A percentile compares a stretch with the other conserved stretches of the same genome.
phyloP scores from a whole-genome alignment of 495 filamentous ascomycete genomes.

The Penicillium manginii region DNA sequence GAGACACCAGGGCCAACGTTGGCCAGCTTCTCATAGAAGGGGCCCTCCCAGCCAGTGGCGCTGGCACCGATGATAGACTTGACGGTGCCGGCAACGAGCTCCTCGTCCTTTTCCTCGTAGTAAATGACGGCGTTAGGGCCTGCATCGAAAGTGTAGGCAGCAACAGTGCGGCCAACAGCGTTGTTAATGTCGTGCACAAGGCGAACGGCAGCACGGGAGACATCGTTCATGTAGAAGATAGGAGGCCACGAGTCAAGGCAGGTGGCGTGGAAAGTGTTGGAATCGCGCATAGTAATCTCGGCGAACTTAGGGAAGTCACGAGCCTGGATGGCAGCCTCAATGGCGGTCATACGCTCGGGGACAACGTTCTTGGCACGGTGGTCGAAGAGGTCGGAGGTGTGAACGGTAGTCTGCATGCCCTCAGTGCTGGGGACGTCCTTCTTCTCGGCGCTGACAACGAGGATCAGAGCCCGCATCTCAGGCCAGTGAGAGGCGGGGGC shows the following conservation, averaged over 20 bases:
- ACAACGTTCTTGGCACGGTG: slow-evolving; percentile 74
- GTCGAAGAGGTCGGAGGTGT: slow-evolving; percentile 80
- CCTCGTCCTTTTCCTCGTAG: slow-evolving; percentile 77
- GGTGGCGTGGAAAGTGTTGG: slow-evolving; percentile 93
- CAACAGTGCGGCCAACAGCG: slow-evolving; percentile 69
- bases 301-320: slow-evolving; percentile 87
- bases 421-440: slow-evolving; percentile 90
- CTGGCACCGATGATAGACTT: slow-evolving; percentile 50
- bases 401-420: slow-evolving; percentile 96
- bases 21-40: slow-evolving; percentile 50
- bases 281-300: slow-evolving; percentile 90
- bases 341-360: slow-evolving; percentile 79
- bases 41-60: slow-evolving; percentile 66
- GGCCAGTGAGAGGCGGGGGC: slow-evolving; percentile 90
- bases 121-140: slow-evolving; percentile 97
- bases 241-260: slow-evolving; percentile 94
- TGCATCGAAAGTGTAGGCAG: slow-evolving; percentile 97
- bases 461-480: slow-evolving; percentile 85
- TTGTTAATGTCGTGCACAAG: slow-evolving; percentile 88
- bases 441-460: slow-evolving; percentile 90
- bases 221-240: slow-evolving; percentile 98
- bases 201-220: slow-evolving; percentile 79
- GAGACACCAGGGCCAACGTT: slow-evolving; percentile 51
- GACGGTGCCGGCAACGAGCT: slow-evolving; percentile 72
- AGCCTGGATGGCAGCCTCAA: slow-evolving; percentile 77